Evolutionary conservation across 345 rosid species (phyloP).

Genomic region (Eucalyptus cloeziana): DNA sequence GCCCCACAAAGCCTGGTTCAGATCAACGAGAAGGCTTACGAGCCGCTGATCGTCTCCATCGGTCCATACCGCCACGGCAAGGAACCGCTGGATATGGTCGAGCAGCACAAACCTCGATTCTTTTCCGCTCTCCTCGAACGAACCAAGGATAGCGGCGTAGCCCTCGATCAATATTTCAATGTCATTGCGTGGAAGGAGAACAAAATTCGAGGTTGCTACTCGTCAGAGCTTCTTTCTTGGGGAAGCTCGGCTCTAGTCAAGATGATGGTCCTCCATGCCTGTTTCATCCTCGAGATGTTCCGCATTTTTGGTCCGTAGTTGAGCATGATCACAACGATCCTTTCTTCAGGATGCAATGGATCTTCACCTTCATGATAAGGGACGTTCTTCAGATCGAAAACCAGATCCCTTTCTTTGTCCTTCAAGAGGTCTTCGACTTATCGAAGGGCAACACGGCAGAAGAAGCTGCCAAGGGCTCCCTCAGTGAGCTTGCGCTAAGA

Average conservation of each 20-base stretch:
- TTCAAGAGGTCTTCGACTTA: slow-evolving; percentile 10
- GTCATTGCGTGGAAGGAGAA: neutral
- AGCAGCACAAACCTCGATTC: slow-evolving; percentile 22
- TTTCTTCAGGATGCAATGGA: slow-evolving; percentile 23
- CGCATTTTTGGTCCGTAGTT: slow-evolving; percentile 15
- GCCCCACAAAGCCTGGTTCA: too few species aligned
- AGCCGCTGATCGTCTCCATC: neutral
- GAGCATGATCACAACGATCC: slow-evolving; percentile 22
- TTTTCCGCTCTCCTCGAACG: slow-evolving; percentile 7
- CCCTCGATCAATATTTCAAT: neutral
- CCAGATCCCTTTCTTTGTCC: slow-evolving; percentile 39
- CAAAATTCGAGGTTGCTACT: slow-evolving; percentile 15
- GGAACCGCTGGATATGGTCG: neutral
- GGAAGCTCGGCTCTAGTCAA: slow-evolving; percentile 3
- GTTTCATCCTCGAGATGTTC: slow-evolving; percentile 12
- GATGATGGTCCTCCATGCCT: slow-evolving; percentile 20
- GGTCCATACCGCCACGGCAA: neutral
- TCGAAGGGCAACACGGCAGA: neutral
- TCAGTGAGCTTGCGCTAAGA: slow-evolving; percentile 12
- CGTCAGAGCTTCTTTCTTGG: neutral
- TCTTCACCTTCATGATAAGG: slow-evolving; percentile 12
- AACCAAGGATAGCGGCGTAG: neutral
- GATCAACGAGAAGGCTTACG: too few species aligned
- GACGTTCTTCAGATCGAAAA: slow-evolving; percentile 43
- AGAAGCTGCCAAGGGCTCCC: neutral